Base-by-base conservation (phyloP, 2,329 filamentous ascomycete genomes). In the Monilinia laxa region DNA sequence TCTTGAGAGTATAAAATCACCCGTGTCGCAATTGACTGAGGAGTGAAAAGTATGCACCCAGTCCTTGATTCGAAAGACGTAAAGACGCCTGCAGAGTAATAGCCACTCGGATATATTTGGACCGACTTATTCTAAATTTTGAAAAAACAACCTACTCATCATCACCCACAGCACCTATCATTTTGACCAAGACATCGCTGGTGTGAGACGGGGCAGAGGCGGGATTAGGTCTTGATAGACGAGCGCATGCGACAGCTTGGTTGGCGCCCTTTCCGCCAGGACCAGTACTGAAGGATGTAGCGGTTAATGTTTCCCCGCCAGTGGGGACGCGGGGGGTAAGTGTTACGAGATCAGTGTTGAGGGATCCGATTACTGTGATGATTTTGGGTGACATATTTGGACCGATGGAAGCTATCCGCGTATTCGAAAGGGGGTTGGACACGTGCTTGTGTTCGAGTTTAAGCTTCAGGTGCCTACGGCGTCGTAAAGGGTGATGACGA, bases 211-310 rank as follows among this genome's bases (percentile, higher is more conserved):
- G 57, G 12, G 49, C 23, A n/a, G 51, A 54, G 18, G 69, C 53
- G 47, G 76, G 71, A 45, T 80, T 81, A 38, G 82, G 75, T 58
- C 90, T 85, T 0, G 91, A 95, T 62, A 96, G 85, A 70, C 94
- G 91, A 62, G 89, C 91, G 79, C 90, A 93, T 31, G 93, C 92
- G 66, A 97, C 91, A 68, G 93, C 93, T 81, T 98, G 94, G 81
- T 98, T 98, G 68, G 93, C 93, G 70, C 94, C 94, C 80, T 99
- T 99, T 67, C 95, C 94, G 73, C 94, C 95, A 40, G 90, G 89
- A 54, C 90, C 93, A 47, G 89, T 92, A 75, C 84, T 84, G 80
- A 96, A 96, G 25, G 87, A 87, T 71, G 82, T 87, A 58, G 92
- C 86, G 2, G 91, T 93, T 62, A 98, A 84, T 3, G 94, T 98